A percentile compares a stretch with the other conserved stretches of the same genome.
Evolutionary conservation across 2,329 filamentous ascomycete genomes (phyloP).

Genomic region (Alternaria conjuncta): DNA sequence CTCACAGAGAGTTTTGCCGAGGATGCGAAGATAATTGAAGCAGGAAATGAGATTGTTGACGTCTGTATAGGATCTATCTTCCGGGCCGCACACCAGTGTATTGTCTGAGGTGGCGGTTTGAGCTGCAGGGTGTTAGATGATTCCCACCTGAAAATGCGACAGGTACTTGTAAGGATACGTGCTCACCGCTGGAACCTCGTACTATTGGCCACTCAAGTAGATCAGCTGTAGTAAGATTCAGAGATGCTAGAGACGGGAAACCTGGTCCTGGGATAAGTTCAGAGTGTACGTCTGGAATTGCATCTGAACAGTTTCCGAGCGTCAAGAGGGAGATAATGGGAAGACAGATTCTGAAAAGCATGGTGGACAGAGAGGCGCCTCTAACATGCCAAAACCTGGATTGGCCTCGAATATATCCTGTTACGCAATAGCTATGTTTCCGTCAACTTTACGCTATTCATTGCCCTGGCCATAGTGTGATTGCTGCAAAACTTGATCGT

Average conservation of each 20-base stretch:
- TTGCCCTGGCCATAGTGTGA: background rate
- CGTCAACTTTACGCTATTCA: background rate
- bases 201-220: background rate
- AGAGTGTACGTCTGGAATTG: background rate
- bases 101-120: background rate
- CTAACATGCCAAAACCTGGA: background rate
- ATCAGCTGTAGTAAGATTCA: slow-evolving; percentile 9
- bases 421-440: background rate
- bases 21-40: slow-evolving; percentile 15
- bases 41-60: slow-evolving; percentile 19
- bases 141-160: background rate
- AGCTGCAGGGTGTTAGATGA: background rate
- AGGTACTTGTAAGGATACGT: background rate
- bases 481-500: background rate
- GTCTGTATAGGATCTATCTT: slow-evolving; percentile 11
- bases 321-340: background rate
- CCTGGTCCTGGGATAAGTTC: slow-evolving; percentile 1
- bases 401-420: background rate
- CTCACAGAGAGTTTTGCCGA: slow-evolving; percentile 10
- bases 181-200: background rate
- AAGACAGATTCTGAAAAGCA: background rate
- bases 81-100: slow-evolving; percentile 8
- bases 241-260: slow-evolving; percentile 12
- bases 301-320: background rate
- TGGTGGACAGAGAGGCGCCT: background rate